Evolutionary conservation across 768 basidiomycete genomes (phyloP), one percentile per base, ranked within the genome.

Genomic region (Pholiota microspora): DNA sequence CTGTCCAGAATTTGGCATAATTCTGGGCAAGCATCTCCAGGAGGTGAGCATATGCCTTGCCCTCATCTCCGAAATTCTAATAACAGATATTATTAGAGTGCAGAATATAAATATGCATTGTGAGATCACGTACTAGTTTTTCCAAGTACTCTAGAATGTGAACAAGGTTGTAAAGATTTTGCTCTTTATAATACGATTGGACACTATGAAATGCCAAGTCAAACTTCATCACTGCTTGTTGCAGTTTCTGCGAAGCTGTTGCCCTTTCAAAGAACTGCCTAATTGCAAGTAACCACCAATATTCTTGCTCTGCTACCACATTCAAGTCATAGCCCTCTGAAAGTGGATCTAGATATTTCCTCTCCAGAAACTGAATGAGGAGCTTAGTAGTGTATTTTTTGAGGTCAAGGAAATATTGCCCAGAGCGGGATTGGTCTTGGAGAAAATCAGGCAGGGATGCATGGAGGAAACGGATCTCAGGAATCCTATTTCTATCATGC

Each of bases 381-480:
- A 40, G 5, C 3, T 21, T 40, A 5, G n/a, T 21, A 7, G 7
- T 4, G 18, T 21, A 40, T 40, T 21, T 16, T 18, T 40, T 16
- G 16, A 40, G 4, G 38, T 53, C 18, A 12, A 53, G 32, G 29
- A 45, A 36, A 40, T 27, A 28, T 12, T 25, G 51, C 27, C 25
- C 31, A 7, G 45, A 53, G 7, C 55, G 44, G 18, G n/a, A 12
- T 15, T 34, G 8, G 16, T 56, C 51, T 10, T 18, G 44, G 23
- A 56, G 15, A 25, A 56, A 56, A 23, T 56, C 55, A 9, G 35
- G 38, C 13, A 56, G 21, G 8, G 55, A 56, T 7, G 45, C 55
- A 38, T 56, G 55, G 23, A 51, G 36, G 12, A 56, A 27, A 4
- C n/a, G 15, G 10, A 56, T 31, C 15, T 42, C 13, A 18, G 28